phyloP scores from a whole-genome alignment of 176 grass and related monocot genomes.

The Oryza glaberrima region DNA sequence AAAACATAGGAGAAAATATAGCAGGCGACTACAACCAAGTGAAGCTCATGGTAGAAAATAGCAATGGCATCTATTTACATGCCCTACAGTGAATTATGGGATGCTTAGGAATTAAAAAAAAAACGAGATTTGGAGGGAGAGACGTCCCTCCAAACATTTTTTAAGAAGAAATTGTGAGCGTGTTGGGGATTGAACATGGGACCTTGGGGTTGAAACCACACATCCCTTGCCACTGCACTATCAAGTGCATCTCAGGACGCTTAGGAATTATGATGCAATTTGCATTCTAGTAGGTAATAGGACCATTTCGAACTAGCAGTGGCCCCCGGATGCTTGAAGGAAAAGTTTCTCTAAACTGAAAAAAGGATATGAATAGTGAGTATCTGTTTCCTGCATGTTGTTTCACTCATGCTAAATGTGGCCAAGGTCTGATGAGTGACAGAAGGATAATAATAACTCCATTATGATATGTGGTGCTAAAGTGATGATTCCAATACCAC shows the following conservation, averaged over 20 bases:
- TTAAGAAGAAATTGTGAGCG: too few relatives aligned
- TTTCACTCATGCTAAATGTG: constrained; percentile 13
- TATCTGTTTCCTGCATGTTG: neutral
- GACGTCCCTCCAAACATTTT: too few relatives aligned
- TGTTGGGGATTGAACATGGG: too few relatives aligned
- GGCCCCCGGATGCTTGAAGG: constrained; percentile 4
- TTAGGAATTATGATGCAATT: neutral
- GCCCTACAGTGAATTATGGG: constrained; percentile 16
- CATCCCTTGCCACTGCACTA: too few relatives aligned
- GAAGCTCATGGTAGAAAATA: neutral
- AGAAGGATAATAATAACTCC: neutral
- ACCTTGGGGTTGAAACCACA: too few relatives aligned
- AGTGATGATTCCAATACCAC: constrained; percentile 40
- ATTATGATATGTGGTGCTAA: constrained; percentile 13
- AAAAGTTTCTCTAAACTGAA: constrained; percentile 28
- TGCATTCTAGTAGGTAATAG: neutral
- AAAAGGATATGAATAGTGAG: constrained; percentile 34
- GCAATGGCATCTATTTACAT: neutral
- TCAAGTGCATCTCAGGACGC: neutral
- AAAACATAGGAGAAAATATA: neutral
- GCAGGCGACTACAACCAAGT: neutral
- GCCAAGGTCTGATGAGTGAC: constrained; percentile 25
- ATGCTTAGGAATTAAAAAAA: neutral
- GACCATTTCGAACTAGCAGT: neutral
- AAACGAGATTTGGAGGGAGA: too few relatives aligned